Evolutionary conservation across 176 grass and related monocot species (phyloP), one percentile per base, ranked within the genome.

Genomic region (Paspalum notatum): DNA sequence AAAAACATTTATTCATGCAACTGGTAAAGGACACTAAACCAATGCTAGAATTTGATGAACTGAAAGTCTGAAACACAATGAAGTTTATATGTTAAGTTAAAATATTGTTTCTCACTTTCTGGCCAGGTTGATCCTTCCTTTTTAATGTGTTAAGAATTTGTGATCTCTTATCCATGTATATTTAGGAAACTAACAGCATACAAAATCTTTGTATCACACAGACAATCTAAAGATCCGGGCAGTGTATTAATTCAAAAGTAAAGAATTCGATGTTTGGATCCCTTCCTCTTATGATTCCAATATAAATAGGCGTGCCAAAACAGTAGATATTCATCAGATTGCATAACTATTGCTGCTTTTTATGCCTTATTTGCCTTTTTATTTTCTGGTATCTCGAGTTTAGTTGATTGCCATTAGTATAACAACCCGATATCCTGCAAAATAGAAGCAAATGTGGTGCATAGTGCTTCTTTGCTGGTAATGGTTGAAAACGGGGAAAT

Each of bases 361-460:
- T 71, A 74, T 18, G 38, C 63, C 38, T 48, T 39, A 17, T 72
- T 58, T 57, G 21, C 18, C 57, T 63, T 63, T 63, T 24, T 32
- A 26, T 77, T 77, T 74, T 74, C 40, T 41, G 21, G 5, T 57
- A 6, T 66, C 11, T 69, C 21, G 15, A 15, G 32, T 75, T 27
- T 21, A 14, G 44, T 18, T 75, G 52, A 45, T 50, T 76, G 44
- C 64, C 16, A 71, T 50, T 47, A 10, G 38, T 80, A 68, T 75
- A 57, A 46, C 5, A 11, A 15, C 43, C 22, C 22, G 8, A 17
- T 56, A 88, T n/a, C 13, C 59, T 44, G 27, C 6, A 74, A 74
- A 69, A 20, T 16, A 38, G 17, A 71, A 17, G 3, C 68, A 27
- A 3, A 47, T 54, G 56, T 9, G 3, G 6, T 43, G 15, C 40